phyloP scores from a whole-genome alignment of 352 stramenopile species.

The Pythium utonaiense region DNA sequence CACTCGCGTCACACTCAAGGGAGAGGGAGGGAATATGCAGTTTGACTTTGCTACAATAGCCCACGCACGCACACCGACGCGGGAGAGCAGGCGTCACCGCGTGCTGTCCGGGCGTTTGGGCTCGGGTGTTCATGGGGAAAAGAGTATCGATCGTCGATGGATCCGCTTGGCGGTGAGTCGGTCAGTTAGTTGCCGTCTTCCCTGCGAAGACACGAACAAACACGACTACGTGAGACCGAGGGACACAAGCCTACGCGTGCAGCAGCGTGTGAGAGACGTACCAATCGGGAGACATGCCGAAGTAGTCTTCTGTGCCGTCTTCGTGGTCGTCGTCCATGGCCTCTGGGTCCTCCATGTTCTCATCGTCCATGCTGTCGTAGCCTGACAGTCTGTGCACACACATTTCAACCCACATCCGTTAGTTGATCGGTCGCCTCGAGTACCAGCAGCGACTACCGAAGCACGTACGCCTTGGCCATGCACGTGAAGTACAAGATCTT shows the following conservation, averaged over 20 bases:
- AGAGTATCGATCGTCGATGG: background rate
- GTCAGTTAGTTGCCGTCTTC: slow-evolving; percentile 26
- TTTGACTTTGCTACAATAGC: background rate
- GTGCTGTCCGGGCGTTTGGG: background rate
- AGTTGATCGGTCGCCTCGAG: background rate
- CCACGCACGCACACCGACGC: background rate
- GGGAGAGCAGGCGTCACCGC: background rate
- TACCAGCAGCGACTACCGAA: background rate
- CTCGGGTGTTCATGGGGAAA: background rate
- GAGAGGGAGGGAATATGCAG: background rate
- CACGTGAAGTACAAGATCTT: slow-evolving; percentile 94
- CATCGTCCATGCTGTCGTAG: slow-evolving; percentile 66
- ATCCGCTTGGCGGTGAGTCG: background rate
- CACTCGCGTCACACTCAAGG: background rate
- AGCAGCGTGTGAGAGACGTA: slow-evolving; percentile 26
- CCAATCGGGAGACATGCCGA: slow-evolving; percentile 84
- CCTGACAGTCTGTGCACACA: slow-evolving; percentile 32
- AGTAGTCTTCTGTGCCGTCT: slow-evolving; percentile 81
- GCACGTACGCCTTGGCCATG: slow-evolving; percentile 82
- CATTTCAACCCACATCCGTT: slow-evolving; percentile 9
- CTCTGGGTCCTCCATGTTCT: slow-evolving; percentile 71
- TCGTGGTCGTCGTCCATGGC: slow-evolving; percentile 72
- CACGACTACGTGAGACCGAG: background rate
- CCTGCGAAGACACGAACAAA: slow-evolving; percentile 6
- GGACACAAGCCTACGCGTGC: background rate